Base-by-base conservation (phyloP, 148 eudicot genomes). In the Selenicereus undatus region DNA sequence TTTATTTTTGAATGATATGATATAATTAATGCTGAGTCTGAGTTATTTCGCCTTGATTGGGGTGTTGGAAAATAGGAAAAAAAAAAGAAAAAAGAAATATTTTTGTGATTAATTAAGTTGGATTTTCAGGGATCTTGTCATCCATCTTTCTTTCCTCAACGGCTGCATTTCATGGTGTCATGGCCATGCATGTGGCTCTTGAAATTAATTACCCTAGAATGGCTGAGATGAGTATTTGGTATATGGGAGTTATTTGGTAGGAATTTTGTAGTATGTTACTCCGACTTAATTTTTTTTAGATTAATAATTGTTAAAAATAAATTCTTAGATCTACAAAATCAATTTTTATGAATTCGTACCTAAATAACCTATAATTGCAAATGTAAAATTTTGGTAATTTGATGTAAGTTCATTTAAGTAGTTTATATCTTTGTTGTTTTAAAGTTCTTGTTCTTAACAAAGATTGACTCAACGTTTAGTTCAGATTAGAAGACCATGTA, bases 111-210 rank as follows among this genome's bases (percentile, higher is more conserved):
- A 36, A 26, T 26, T 66, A 13, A 66, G 30, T 66, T 66, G 32
- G 71, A 66, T 66, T 21, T 78, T 68, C 68, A 66, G 60, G 73
- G 62, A 78, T 78, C 52, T 22, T 48, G 74, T 68, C 73, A 65
- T 26, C 30, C 71, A 11, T 66, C 16, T 66, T 11, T 66, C 32
- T 36, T 66, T 66, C 71, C 35, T 27, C 71, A 66, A 66, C 3
- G 71, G 71, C 35, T 24, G 69, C 13, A 64, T 64, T 64, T 52
- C 58, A 56, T 64, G 11, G 29, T 18, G n/a, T 56, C 7, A 18
- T 56, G 21, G 29, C n/a, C 29, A 64, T 64, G 68, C 68, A 64
- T 64, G 68, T 24, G 68, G 68, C 11, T 9, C n/a, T 64, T 64
- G 68, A 64, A 64, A 64, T 64, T 60, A 14, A 45, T 45, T 45